These are phyloP conservation scores for Somion occarium DNA, from an alignment of 1,284 basidiomycete genomes.

Conservation along the genomic window DNA sequence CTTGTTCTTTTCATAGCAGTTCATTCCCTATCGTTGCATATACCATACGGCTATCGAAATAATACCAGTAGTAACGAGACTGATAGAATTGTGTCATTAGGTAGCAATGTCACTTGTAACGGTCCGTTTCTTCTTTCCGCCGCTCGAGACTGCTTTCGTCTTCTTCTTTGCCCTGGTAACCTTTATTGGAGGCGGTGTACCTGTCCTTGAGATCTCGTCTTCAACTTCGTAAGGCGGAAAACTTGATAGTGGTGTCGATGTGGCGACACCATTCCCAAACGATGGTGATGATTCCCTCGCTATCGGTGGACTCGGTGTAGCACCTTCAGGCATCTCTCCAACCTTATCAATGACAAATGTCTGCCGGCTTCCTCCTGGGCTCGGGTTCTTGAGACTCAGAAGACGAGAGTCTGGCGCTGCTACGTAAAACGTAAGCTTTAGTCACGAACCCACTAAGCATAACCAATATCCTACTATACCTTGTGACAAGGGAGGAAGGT, in stretches of 20 bases:
- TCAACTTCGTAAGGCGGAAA: slow-evolving; percentile 57
- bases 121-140: slow-evolving; percentile 62
- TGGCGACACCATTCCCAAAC: slow-evolving; percentile 15
- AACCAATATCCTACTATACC: too few relatives aligned
- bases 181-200: slow-evolving; percentile 67
- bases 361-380: slow-evolving; percentile 18
- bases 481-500: slow-evolving; percentile 47
- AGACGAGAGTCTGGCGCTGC: slow-evolving; percentile 18
- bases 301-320: slow-evolving; percentile 22
- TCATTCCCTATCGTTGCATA: slow-evolving; percentile 11
- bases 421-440: neutral
- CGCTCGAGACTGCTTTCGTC: slow-evolving; percentile 30
- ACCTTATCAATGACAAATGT: slow-evolving; percentile 66
- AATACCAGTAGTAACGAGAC: slow-evolving; percentile 6
- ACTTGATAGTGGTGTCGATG: slow-evolving; percentile 31
- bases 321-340: slow-evolving; percentile 81
- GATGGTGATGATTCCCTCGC: slow-evolving; percentile 10
- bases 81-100: neutral
- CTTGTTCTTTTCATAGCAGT: slow-evolving; percentile 7
- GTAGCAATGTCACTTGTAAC: slow-evolving; percentile 12
- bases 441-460: too few relatives aligned
- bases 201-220: slow-evolving; percentile 39
- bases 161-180: slow-evolving; percentile 74
- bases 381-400: slow-evolving; percentile 25
- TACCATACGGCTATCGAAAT: slow-evolving; percentile 12